These are phyloP conservation scores for Neostapfia colusana DNA, from an alignment of 176 grass and related monocot species.

Conservation along the genomic window DNA sequence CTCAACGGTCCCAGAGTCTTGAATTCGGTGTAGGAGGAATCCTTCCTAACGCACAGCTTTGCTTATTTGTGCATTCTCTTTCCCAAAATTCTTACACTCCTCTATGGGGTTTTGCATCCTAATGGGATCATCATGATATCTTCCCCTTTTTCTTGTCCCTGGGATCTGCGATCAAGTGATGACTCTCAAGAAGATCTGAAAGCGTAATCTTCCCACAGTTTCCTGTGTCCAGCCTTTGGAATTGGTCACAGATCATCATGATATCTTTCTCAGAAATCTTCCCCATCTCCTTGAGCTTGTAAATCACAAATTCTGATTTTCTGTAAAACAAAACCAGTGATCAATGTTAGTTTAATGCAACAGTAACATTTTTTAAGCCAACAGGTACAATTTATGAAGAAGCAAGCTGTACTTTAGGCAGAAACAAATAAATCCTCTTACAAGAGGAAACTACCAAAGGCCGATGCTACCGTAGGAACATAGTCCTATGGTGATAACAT, in stretches of 20 bases:
- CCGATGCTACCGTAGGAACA: not conserved
- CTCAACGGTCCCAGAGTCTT: not conserved
- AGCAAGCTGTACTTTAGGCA: not conserved
- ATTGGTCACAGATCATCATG: conserved; percentile 74
- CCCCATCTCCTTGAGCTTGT: conserved; percentile 95
- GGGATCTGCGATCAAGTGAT: conserved; percentile 45
- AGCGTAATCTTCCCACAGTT: conserved; percentile 91
- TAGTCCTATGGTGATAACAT: not conserved
- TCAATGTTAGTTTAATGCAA: not conserved
- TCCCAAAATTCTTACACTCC: conserved; percentile 27
- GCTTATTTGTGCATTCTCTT: not conserved
- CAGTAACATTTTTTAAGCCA: no score
- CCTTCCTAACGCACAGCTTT: conserved; percentile 10
- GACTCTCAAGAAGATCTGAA: conserved; percentile 73
- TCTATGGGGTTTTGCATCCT: not conserved
- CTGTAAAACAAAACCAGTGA: conserved; percentile 45
- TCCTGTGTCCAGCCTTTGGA: conserved; percentile 73
- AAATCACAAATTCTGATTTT: conserved; percentile 90
- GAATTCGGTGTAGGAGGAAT: conserved; percentile 7
- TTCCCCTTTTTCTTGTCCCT: conserved; percentile 50
- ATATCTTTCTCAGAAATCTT: conserved; percentile 85
- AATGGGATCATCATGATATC: conserved; percentile 28
- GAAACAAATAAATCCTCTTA: not conserved
- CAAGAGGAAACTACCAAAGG: not conserved
- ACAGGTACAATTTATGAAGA: not conserved